Conservation (phyloP, 2,329 filamentous ascomycete species). For the Stagonosporopsis tanaceti region DNA sequence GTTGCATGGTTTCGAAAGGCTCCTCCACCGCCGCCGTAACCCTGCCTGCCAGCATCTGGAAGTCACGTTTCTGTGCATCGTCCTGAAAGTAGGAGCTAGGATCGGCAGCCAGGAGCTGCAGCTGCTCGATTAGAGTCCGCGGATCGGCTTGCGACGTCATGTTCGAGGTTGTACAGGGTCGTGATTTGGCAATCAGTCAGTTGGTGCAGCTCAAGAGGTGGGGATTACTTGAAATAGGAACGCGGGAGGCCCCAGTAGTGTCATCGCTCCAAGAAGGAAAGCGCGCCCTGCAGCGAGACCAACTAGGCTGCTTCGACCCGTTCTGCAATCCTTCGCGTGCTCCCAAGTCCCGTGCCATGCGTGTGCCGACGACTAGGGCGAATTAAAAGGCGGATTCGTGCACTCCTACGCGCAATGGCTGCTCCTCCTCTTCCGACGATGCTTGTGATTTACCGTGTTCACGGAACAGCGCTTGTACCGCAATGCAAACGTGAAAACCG, state of each 20-base stretch:
- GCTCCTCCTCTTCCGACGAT: background rate
- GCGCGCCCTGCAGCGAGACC: background rate
- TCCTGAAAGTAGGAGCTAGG: conserved; percentile 5
- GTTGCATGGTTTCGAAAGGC: conserved; percentile 15
- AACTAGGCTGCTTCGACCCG: background rate
- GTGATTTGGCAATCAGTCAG: background rate
- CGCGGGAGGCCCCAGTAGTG: conserved; percentile 6
- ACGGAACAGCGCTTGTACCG: background rate
- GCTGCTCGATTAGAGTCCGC: conserved; percentile 6
- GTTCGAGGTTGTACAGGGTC: background rate
- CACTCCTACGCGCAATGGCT: background rate
- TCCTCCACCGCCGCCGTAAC: conserved; percentile 4
- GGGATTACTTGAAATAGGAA: conserved; percentile 5
- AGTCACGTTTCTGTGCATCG: conserved; percentile 7
- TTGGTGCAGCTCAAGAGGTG: background rate
- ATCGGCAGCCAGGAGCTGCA: conserved; percentile 5
- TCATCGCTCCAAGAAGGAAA: conserved; percentile 1
- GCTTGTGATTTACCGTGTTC: background rate
- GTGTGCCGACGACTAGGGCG: background rate
- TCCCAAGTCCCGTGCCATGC: background rate
- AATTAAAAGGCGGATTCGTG: background rate
- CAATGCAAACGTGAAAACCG: background rate
- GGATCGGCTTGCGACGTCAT: conserved; percentile 9
- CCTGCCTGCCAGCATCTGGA: conserved; percentile 6
- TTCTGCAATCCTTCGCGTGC: background rate